Evolutionary conservation across 176 grass and related monocot species (phyloP), one percentile per base, ranked within the genome.

Genomic region (Oryza meyeriana): DNA sequence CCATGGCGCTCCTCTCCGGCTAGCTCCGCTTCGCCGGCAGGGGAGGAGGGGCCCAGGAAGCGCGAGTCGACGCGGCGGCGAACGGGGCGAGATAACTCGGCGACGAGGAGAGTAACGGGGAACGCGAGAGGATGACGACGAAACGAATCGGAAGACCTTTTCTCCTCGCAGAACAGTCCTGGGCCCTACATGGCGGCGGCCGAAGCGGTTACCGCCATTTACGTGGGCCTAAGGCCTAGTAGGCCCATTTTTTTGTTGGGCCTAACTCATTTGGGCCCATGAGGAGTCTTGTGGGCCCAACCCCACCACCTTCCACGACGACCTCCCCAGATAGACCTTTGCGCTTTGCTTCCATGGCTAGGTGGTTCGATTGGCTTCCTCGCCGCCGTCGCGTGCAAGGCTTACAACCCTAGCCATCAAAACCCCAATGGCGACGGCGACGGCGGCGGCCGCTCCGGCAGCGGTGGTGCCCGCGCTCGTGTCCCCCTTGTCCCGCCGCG

Each of bases 291-390:
- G 14, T 69, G 1, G 32, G 50, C 50, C 78, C 67, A 58, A 6
- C 39, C 62, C 66, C 16, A 64, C 80, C 55, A 55, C 77, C 64
- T 58, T 71, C 71, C 78, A 34, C 65, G 27, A 62, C 45, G 87
- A 89, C 65, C 82, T 52, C 2, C 12, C 0, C 82, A 81, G 83
- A 85, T 85, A 81, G 78, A 80, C 72, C 72, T 85, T 85, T 57
- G 72, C 78, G 55, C 87, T 25, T 74, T 24, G 78, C 45, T 69
- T 69, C 75, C 69, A 80, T 84, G 87, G 87, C 87, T 84, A 4
- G 55, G 76, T 76, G 64, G 83, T 74, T 62, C 42, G 69, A 69
- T 28, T 52, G 82, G 33, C 33, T 64, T 30, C 13, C 69, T 30
- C 69, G 69, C 69, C 76, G 76, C 76, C 70, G 87, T 85, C 82